phyloP scores from a whole-genome alignment of 805 yeast genomes.

The Saccharomyces kudriavzevii region DNA sequence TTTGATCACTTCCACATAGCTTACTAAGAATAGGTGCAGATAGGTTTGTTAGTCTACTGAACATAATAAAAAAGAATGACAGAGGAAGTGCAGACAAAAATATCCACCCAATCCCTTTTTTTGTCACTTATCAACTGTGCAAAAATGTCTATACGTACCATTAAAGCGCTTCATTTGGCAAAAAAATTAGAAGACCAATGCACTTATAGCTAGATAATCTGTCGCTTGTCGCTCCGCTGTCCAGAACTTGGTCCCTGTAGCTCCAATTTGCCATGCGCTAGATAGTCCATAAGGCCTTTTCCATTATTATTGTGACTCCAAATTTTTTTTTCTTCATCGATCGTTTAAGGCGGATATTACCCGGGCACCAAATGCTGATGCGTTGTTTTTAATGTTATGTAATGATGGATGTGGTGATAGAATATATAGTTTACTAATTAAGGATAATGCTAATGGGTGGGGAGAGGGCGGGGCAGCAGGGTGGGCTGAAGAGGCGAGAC shows the following conservation, averaged over 20 bases:
- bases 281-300: not conserved
- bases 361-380: not conserved
- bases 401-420: not conserved
- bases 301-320: not conserved
- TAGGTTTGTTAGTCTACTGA: not conserved
- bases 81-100: not conserved
- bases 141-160: slow-evolving; percentile 4
- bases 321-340: not conserved
- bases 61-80: not conserved
- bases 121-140: not conserved
- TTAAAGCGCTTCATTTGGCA: slow-evolving; percentile 13
- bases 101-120: not conserved
- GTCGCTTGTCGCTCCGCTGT: not conserved
- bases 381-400: not conserved
- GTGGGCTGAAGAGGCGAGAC: not conserved
- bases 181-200: not conserved
- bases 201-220: not conserved
- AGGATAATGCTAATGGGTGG: not conserved
- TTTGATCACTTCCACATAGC: slow-evolving; percentile 24
- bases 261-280: not conserved
- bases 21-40: slow-evolving; percentile 12
- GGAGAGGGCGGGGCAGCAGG: not conserved
- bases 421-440: not conserved
- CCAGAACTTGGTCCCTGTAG: not conserved
- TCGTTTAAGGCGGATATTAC: not conserved